Percentiles rank a stretch among this genome's conserved stretches.
These are phyloP conservation scores for Stagonosporopsis vannaccii DNA, from an alignment of 2,329 filamentous ascomycete species.

Conservation along the genomic window DNA sequence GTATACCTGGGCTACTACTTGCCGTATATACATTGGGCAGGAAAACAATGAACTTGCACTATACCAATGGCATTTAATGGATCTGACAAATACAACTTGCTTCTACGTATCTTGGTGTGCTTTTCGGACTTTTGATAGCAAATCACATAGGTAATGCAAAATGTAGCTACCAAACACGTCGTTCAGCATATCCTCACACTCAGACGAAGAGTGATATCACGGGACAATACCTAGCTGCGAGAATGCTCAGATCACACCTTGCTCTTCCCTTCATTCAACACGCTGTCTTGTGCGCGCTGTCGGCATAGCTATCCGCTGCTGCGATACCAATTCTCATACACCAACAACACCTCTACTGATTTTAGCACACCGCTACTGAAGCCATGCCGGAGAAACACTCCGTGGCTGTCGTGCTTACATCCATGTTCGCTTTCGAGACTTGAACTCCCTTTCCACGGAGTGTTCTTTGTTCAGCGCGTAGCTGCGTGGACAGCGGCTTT, in stretches of 20 bases:
- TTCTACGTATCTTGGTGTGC: neutral
- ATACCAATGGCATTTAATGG: neutral
- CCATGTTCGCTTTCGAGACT: neutral
- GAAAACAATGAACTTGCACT: neutral
- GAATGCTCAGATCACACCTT: neutral
- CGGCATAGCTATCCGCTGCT: neutral
- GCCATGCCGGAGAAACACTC: neutral
- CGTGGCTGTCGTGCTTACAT: neutral
- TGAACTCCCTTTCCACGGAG: neutral
- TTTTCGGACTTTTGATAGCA: too few species aligned
- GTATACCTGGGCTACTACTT: conserved; percentile 1
- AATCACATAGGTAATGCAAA: neutral
- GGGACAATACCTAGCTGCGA: neutral
- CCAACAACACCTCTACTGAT: too few species aligned
- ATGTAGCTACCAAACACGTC: neutral
- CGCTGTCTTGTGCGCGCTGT: too few species aligned
- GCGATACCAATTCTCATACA: neutral
- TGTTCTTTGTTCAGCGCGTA: neutral
- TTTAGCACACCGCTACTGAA: neutral
- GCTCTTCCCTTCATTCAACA: neutral
- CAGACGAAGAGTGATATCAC: neutral
- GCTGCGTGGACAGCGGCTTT: neutral
- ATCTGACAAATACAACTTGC: neutral
- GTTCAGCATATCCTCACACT: neutral
- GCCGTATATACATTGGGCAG: conserved; percentile 1